Evolutionary conservation across 768 basidiomycete species (phyloP).

Genomic region (Tephrocybe sp.): DNA sequence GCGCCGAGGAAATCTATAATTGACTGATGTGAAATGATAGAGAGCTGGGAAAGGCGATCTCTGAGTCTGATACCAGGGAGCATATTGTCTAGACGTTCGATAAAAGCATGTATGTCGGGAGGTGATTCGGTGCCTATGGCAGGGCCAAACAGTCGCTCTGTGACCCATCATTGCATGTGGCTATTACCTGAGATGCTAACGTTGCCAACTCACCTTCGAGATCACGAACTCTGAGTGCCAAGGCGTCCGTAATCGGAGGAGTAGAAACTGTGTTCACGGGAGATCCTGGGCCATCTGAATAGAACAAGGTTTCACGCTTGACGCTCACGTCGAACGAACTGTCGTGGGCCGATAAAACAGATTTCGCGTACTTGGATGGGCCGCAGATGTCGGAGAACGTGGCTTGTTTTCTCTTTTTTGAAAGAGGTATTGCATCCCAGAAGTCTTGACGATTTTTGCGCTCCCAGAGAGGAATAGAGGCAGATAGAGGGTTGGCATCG

Average conservation of each 20-base stretch:
- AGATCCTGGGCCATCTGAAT: slow-evolving; percentile 11
- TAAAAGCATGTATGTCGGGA: slow-evolving; percentile 30
- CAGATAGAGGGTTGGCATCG: slow-evolving; percentile 9
- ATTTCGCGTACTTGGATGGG: slow-evolving; percentile 41
- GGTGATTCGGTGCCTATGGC: slow-evolving; percentile 41
- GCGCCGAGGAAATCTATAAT: slow-evolving; percentile 39
- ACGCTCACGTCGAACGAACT: slow-evolving; percentile 44
- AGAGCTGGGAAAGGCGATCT: slow-evolving; percentile 34
- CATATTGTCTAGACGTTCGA: slow-evolving; percentile 37
- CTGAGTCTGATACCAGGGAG: slow-evolving; percentile 49
- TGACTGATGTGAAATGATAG: slow-evolving; percentile 36
- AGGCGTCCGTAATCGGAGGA: background rate
- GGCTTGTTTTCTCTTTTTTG: slow-evolving; percentile 29
- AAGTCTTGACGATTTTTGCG: slow-evolving; percentile 14
- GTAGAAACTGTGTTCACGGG: too few species aligned
- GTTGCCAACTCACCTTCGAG: slow-evolving; percentile 31
- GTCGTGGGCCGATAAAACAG: slow-evolving; percentile 39
- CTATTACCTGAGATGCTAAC: too few species aligned
- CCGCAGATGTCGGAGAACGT: slow-evolving; percentile 42
- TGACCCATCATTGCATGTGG: slow-evolving; percentile 3
- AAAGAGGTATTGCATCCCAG: slow-evolving; percentile 13
- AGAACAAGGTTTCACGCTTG: slow-evolving; percentile 32
- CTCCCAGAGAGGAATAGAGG: slow-evolving; percentile 20
- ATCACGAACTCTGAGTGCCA: slow-evolving; percentile 20
- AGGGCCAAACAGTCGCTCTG: slow-evolving; percentile 42